phyloP scores from a whole-genome alignment of 2,329 filamentous ascomycete genomes.

The Talaromyces amestolkiae region DNA sequence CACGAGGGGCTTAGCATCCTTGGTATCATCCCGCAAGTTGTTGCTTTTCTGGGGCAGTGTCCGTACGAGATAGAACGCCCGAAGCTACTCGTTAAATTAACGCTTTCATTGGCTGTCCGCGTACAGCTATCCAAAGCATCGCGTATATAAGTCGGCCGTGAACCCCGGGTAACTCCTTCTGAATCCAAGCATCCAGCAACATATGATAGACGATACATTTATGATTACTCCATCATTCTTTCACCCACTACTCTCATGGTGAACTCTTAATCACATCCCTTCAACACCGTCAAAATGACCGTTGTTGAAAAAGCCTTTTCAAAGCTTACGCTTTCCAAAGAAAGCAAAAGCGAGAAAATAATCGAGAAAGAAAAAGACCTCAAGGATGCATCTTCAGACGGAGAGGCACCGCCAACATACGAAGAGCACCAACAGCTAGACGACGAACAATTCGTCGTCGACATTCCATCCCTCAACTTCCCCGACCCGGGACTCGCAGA shows the following conservation, averaged over 20 bases:
- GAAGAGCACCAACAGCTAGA: conserved; percentile 19
- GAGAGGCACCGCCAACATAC: conserved; percentile 27
- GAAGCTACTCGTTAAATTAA: neutral
- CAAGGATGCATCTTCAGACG: neutral
- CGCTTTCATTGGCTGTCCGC: neutral
- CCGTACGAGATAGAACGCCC: neutral
- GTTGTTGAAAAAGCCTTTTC: neutral
- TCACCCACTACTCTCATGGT: neutral
- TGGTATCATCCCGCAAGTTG: neutral
- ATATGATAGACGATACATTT: neutral
- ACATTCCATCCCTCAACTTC: conserved; percentile 30
- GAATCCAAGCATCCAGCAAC: neutral
- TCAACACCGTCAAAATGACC: neutral
- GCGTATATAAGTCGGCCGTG: neutral
- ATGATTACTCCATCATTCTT: neutral
- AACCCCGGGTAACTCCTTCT: neutral
- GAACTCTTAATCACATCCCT: neutral
- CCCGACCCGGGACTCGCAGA: conserved; percentile 16
- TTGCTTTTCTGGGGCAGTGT: neutral
- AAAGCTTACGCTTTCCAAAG: neutral
- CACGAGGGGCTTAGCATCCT: neutral
- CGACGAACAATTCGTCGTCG: conserved; percentile 3
- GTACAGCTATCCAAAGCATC: neutral
- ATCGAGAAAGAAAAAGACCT: neutral
- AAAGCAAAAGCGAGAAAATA: neutral